Percentiles rank a stretch among this genome's conserved stretches.
phyloP scores from a whole-genome alignment of 176 grass and related monocot species.

The Areca catechu region DNA sequence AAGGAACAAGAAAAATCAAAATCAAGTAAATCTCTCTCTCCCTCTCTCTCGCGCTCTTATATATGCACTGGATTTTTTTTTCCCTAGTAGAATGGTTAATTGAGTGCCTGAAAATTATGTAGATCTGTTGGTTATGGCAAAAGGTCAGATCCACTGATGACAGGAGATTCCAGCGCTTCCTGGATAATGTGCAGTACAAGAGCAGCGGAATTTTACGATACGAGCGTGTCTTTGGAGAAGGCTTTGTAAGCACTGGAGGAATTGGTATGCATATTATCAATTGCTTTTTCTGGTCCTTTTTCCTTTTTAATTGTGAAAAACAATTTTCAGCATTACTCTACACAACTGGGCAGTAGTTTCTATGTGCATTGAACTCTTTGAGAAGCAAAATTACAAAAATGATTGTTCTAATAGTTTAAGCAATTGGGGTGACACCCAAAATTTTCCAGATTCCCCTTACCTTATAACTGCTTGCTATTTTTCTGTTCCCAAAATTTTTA shows the following conservation, averaged over 20 bases:
- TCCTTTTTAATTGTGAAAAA: background rate
- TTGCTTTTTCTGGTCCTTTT: background rate
- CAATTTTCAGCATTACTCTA: no score
- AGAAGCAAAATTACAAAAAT: no score
- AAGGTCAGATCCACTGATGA: constrained; percentile 81
- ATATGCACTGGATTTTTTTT: no score
- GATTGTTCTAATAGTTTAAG: no score
- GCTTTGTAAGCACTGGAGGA: constrained; percentile 95
- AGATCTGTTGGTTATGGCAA: constrained; percentile 92
- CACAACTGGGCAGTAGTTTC: no score
- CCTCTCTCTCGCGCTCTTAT: background rate
- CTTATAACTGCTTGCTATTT: no score
- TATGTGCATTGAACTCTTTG: no score
- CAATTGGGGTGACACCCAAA: no score
- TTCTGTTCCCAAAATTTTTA: no score
- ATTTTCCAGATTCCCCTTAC: no score
- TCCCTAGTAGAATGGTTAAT: no score
- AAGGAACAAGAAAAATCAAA: constrained; percentile 93
- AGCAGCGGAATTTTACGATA: constrained; percentile 82
- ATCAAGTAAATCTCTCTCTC: constrained; percentile 47
- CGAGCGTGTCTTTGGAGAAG: constrained; percentile 85
- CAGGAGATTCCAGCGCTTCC: constrained; percentile 75
- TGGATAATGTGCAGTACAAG: constrained; percentile 98
- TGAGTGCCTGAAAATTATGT: background rate
- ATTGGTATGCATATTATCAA: constrained; percentile 29